phyloP scores from a whole-genome alignment of 768 basidiomycete genomes.

The Mrakia blollopis region DNA sequence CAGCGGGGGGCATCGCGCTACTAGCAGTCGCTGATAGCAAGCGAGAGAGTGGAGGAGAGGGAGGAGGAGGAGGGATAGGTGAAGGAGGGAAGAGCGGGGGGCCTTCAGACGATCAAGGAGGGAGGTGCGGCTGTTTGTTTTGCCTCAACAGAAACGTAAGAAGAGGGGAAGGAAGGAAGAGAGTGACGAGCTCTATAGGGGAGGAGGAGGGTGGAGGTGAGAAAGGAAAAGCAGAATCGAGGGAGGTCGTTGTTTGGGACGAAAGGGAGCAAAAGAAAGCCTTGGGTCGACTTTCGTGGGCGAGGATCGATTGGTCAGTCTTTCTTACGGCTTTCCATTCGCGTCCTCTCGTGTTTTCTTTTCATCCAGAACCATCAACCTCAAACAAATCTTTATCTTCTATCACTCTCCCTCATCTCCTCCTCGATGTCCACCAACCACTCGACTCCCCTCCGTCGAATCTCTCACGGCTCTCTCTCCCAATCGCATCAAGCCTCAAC shows the following conservation, averaged over 20 bases:
- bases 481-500: conserved; percentile 56
- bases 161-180: background rate
- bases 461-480: conserved; percentile 87
- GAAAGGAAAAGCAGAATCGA: too few species aligned
- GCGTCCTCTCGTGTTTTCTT: background rate
- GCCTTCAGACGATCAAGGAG: background rate
- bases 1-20: background rate
- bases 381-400: background rate
- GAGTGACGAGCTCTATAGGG: background rate
- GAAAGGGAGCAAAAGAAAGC: too few species aligned
- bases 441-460: conserved; percentile 76
- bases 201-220: background rate
- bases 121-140: too few species aligned
- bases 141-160: background rate
- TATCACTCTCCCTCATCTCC: background rate
- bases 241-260: too few species aligned
- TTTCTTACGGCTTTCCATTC: too few species aligned
- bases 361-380: background rate
- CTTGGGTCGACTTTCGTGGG: too few species aligned
- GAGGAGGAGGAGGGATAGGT: background rate
- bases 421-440: conserved; percentile 44
- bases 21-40: too few species aligned
- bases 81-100: background rate
- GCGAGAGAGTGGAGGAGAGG: background rate
- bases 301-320: too few species aligned